Evolutionary conservation across 495 filamentous ascomycete genomes (phyloP).

Genomic region (Cetradonia linearis): DNA sequence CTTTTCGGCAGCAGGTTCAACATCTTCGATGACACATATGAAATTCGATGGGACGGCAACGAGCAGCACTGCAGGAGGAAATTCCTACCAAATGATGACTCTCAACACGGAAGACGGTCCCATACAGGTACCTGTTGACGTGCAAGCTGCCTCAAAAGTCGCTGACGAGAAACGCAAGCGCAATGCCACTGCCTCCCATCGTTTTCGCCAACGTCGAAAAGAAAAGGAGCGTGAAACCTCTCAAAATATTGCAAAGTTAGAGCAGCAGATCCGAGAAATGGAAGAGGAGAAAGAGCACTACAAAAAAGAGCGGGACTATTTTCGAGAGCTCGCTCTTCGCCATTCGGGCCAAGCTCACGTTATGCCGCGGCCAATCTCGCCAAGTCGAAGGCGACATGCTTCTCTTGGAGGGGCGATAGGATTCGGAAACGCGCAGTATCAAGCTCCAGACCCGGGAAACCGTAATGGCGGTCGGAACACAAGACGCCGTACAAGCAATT

Average conservation of each 20-base stretch:
- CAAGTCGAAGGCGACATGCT: constrained; percentile 20
- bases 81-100: constrained; percentile 28
- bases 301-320: constrained; percentile 51
- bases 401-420: constrained; percentile 11
- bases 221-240: constrained; percentile 74
- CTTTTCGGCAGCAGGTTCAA: constrained; percentile 27
- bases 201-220: constrained; percentile 82
- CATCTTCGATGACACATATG: constrained; percentile 20
- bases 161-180: constrained; percentile 86
- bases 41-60: constrained; percentile 24
- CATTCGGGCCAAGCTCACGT: constrained; percentile 38
- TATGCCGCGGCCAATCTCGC: constrained; percentile 37
- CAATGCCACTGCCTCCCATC: constrained; percentile 84
- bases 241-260: constrained; percentile 44
- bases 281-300: constrained; percentile 46
- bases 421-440: constrained; percentile 13
- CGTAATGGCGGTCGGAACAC: constrained; percentile 24
- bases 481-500: constrained; percentile 23
- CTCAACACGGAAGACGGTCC: constrained; percentile 33
- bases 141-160: constrained; percentile 71
- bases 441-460: constrained; percentile 14
- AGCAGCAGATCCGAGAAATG: constrained; percentile 47
- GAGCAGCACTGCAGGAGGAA: constrained; percentile 22
- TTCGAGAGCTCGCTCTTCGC: constrained; percentile 50
- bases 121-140: constrained; percentile 56